Evolutionary conservation across 192 early-diverging fungal genomes (phyloP), one percentile per base, ranked within the genome.

Genomic region (Jimgerdemannia lactiflua): DNA sequence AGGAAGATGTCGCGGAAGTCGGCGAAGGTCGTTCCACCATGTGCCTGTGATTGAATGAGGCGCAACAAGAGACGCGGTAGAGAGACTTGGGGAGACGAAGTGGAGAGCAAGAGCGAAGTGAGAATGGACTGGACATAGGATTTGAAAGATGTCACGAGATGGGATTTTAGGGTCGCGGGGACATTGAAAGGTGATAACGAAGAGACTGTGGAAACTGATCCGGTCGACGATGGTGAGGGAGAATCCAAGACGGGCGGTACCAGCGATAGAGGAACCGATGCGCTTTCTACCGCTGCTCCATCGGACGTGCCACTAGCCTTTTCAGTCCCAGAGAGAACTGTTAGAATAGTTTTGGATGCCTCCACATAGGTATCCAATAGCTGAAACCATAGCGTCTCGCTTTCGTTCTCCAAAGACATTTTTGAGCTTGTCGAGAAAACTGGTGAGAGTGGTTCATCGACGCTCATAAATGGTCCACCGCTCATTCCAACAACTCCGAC

Each of bases 1-100:
- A 87, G 75, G 67, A 90, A 90, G 29, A 90, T 88, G 43, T 87
- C 87, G 67, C 85, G 73, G 64, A 87, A 90, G 65, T 90, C 88
- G 3, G 86, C 86, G 77, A 90, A 81, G 3, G 79, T 84, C 20
- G 80, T 84, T n/a, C 84, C 81, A 19, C 78, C 77, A 17, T 82
- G 74, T 40, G 80, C 54, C 74, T 90, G 85, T 9, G 88, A 86
- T 69, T 80, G 77, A 69, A 90, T 85, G 29, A 90, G 83, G 7
- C 88, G 85, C 29, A 86, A 73, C 54, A 90, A 66, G 8, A 90
- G 73, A 8, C 85, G 79, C 17, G 88, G 88, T 41, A 90, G 69
- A 11, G 88, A 90, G 6, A 90, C 86, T 43, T 88, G 87, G 0
- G 86, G 86, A 11, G 83, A 83, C 6, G 88, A 88, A 10, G 88